Evolutionary conservation across 2,329 filamentous ascomycete genomes (phyloP), one percentile per base, ranked within the genome.

Genomic region (Ophiosphaerella herpotricha): DNA sequence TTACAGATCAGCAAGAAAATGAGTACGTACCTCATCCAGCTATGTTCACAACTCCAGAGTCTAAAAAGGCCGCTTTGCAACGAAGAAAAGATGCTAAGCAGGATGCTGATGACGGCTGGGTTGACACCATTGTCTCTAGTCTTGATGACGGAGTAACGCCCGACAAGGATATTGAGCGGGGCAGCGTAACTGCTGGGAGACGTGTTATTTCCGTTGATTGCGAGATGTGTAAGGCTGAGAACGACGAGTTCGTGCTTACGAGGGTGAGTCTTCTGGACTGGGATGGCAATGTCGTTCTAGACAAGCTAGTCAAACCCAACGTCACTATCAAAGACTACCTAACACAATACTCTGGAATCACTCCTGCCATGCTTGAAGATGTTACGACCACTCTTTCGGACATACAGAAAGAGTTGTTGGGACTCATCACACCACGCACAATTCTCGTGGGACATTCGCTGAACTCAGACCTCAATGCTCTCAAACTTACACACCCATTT

Each of bases 181-280:
- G 91, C 47, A 93, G 91, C 71, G 77, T 96, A 50, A 95, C 91
- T 0, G 90, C 85, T 26, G 94, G 92, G 32, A 85, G 91, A 55
- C 82, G 87, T 33, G 78, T 97, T 9, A 78, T 95, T 41, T 88
- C 91, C 1, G 79, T 99, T 46, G 94, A 99, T 71, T 99, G 94
- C 74, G 94, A 99, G 74, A 99, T 99, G 94, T 96, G 92, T 71
- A 86, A 91, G 75, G 95, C 91, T 2, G 89, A 87, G 52, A 85
- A 88, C 53, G 85, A 85, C 40, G 84, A 90, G 58, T 90, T 88
- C 56, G 90, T 92, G 32, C 84, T 99, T 37, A 95, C 94, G 1
- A 86, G 94, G 48, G 88, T 97, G 69, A 97, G 91, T 69, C 74
- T 97, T 34, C 78, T 99, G 7, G 79, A 85, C 52, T 99, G 94